Evolutionary conservation across 805 yeast species (phyloP).

Genomic region (Yarrowia porcina): DNA sequence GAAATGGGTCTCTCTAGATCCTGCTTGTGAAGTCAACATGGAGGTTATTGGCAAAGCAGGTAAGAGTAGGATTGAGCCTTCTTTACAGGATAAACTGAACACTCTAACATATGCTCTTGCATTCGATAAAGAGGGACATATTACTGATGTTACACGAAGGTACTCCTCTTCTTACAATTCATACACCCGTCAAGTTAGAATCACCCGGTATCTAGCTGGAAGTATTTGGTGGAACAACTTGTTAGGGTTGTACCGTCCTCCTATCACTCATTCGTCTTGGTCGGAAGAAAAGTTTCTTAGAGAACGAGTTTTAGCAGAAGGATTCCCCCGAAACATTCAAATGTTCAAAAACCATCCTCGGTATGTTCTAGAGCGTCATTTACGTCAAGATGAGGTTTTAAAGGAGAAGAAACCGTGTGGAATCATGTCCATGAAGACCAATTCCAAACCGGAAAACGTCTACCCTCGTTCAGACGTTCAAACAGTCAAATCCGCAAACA

Average conservation of each 20-base stretch:
- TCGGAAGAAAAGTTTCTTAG: slow-evolving; percentile 62
- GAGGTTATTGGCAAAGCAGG: slow-evolving; percentile 53
- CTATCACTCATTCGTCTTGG: slow-evolving; percentile 33
- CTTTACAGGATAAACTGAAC: slow-evolving; percentile 54
- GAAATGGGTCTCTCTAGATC: slow-evolving; percentile 85
- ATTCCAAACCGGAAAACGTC: slow-evolving; percentile 42
- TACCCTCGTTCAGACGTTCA: slow-evolving; percentile 66
- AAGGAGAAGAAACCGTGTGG: slow-evolving; percentile 73
- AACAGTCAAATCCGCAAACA: slow-evolving; percentile 64
- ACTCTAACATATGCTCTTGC: slow-evolving; percentile 74
- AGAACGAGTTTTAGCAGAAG: slow-evolving; percentile 62
- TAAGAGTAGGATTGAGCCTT: slow-evolving; percentile 68
- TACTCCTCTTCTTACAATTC: slow-evolving; percentile 71
- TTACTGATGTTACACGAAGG: slow-evolving; percentile 80
- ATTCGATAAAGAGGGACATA: slow-evolving; percentile 60
- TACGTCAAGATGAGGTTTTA: slow-evolving; percentile 68
- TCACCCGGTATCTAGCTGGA: slow-evolving; percentile 57
- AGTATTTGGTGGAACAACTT: slow-evolving; percentile 59
- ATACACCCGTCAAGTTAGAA: slow-evolving; percentile 68
- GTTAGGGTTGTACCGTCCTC: slow-evolving; percentile 36
- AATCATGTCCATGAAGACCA: slow-evolving; percentile 50
- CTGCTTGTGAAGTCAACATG: slow-evolving; percentile 59
- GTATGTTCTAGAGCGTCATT: slow-evolving; percentile 73
- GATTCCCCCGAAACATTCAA: slow-evolving; percentile 78
- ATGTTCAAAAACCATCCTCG: slow-evolving; percentile 87